Base-by-base conservation (phyloP, 176 grass and related monocot genomes). In the Oryza glumipatula region DNA sequence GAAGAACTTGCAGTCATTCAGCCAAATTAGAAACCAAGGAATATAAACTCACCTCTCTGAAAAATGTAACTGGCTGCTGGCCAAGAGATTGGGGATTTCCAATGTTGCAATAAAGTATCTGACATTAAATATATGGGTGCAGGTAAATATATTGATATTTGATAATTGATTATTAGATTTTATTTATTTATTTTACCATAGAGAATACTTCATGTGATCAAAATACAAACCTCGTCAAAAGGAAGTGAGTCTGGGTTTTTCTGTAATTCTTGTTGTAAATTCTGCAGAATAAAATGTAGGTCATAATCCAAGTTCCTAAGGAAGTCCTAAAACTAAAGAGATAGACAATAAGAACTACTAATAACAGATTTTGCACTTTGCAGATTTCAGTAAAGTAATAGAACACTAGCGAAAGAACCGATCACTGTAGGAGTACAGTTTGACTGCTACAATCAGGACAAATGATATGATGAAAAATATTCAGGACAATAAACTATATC, bases 31-130 rank as follows among this genome's bases (percentile, higher is more conserved):
- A 79, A 39, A 82, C 46, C 35, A 80, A 73, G 52, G 30, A 30
- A 79, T 76, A 87, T 19, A 84, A 10, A 80, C 85, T 80, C 63
- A 98, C 96, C 83, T 98, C 96, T 76, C 93, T 90, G 77, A 95
- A 98, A 87, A 95, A 98, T 33, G 96, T 98, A 79, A 95, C 75
- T 64, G 93, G 93, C n/a, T 98, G 91, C 76, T 98, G 93, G 68
- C 91, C 91, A 82, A 98, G 96, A 76, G 91, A 92, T 74, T 98
- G 96, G 1, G 96, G 96, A 90, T 98, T 95, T 44, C 96, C 96
- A 78, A 98, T 95, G 76, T 98, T 98, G 79, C 96, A 95, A 44
- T 92, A 98, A 16, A 98, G 80, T 83, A 94, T 94, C 96, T 95
- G 84, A 22, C 46, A 86, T 68, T 24, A 68, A 90, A 58, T 73